phyloP scores from a whole-genome alignment of 148 eudicot species.

The Heliosperma pusillum region DNA sequence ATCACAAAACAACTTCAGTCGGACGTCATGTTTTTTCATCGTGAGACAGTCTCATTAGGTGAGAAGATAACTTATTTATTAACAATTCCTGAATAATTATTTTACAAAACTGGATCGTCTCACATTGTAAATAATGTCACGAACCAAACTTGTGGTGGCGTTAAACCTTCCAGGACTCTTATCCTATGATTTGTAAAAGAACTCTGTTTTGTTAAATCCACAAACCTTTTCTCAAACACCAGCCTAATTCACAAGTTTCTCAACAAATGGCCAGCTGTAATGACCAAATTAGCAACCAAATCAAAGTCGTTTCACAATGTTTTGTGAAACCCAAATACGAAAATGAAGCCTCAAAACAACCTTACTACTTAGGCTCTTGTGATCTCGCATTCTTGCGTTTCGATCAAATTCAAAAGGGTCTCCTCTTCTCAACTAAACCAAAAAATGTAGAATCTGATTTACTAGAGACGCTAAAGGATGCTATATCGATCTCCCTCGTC shows the following conservation, averaged over 20 bases:
- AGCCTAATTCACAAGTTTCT: not conserved
- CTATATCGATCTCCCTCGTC: not conserved
- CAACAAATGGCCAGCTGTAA: constrained; percentile 17
- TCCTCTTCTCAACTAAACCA: constrained; percentile 8
- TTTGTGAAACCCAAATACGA: constrained; percentile 24
- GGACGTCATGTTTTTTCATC: no score
- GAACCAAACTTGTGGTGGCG: no score
- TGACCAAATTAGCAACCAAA: not conserved
- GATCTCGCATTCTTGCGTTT: not conserved
- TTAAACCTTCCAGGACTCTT: no score
- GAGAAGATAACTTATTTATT: no score
- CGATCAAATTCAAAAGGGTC: constrained; percentile 21
- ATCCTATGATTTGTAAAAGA: no score
- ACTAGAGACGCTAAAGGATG: not conserved
- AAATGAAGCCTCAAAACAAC: not conserved
- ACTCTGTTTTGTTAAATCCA: not conserved
- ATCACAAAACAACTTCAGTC: no score
- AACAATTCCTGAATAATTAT: no score
- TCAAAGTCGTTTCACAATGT: constrained; percentile 20
- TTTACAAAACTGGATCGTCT: no score
- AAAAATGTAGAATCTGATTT: not conserved
- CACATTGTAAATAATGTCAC: no score
- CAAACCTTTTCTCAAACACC: not conserved
- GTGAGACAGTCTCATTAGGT: no score
- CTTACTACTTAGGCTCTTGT: constrained; percentile 1